A percentile compares a stretch with the other conserved stretches of the same genome.
These are phyloP conservation scores for Fusarium sp. DNA, from an alignment of 2,329 filamentous ascomycete species.

Conservation along the genomic window DNA sequence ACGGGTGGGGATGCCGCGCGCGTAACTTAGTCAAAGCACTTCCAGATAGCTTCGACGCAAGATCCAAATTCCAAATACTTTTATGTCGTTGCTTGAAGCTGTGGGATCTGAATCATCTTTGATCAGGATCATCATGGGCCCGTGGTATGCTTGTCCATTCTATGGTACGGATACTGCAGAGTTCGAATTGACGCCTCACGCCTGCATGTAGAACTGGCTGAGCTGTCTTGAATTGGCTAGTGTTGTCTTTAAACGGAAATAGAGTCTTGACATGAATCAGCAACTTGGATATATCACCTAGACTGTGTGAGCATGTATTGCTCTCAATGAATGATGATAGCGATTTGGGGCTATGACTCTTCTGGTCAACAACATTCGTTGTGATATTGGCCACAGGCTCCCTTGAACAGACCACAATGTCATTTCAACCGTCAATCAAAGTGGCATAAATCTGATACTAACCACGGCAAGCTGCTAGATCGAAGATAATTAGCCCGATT, in stretches of 20 bases:
- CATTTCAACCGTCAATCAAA: background rate
- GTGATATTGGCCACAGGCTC: background rate
- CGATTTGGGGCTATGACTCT: background rate
- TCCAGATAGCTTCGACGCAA: slow-evolving; percentile 8
- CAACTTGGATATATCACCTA: background rate
- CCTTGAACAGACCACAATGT: background rate
- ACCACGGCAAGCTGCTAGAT: background rate
- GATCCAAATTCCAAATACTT: background rate
- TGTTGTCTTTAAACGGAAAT: slow-evolving; percentile 1
- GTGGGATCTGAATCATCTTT: background rate
- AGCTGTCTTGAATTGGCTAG: slow-evolving; percentile 25
- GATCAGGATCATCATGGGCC: background rate
- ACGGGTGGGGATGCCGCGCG: slow-evolving; percentile 41
- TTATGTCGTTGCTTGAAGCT: background rate
- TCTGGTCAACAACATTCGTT: background rate
- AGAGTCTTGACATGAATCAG: slow-evolving; percentile 12
- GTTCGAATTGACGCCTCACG: slow-evolving; percentile 5
- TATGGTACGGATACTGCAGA: background rate
- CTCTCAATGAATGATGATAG: background rate
- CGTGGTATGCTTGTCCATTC: background rate
- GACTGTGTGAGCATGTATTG: background rate
- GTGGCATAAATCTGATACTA: background rate
- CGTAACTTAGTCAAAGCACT: slow-evolving; percentile 22
- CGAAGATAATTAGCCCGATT: background rate
- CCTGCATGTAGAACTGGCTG: slow-evolving; percentile 20